A percentile compares a stretch with the other conserved stretches of the same genome.
Conservation (phyloP, 1,139 yeast genomes). For the Taphrina deformans region DNA sequence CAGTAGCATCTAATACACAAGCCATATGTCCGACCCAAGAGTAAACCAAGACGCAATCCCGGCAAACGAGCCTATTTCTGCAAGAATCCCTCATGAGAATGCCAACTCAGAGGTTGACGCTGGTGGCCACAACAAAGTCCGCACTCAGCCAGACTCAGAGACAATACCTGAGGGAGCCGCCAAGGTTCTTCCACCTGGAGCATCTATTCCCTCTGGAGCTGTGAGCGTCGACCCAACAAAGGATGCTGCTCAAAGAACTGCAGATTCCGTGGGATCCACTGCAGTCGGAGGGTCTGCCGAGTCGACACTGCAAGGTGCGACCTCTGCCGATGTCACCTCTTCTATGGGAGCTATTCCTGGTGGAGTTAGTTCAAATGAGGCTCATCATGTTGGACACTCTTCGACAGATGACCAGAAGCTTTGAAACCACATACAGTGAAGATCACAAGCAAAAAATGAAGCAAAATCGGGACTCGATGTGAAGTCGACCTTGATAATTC, state of each 20-base stretch:
- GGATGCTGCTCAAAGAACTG: conserved; percentile 17
- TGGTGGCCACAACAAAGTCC: conserved; percentile 20
- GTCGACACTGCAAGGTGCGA: conserved; percentile 22
- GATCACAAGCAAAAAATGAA: background rate
- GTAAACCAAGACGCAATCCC: background rate
- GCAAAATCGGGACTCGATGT: background rate
- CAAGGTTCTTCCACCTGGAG: conserved; percentile 10
- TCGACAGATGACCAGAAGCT: conserved; percentile 8
- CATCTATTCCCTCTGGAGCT: conserved; percentile 5
- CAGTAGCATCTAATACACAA: too few species aligned
- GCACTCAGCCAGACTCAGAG: conserved; percentile 14
- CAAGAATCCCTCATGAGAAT: conserved; percentile 14
- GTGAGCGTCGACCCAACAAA: background rate
- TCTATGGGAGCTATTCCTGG: conserved; percentile 18
- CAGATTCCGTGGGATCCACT: conserved; percentile 6
- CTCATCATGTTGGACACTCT: conserved; percentile 13
- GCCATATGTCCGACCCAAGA: conserved; percentile 7
- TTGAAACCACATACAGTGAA: background rate
- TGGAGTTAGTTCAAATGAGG: conserved; percentile 17
- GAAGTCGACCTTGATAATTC: background rate
- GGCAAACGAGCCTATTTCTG: conserved; percentile 8
- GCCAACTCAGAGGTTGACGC: background rate
- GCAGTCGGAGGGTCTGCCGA: conserved; percentile 17
- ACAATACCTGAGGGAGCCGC: background rate
- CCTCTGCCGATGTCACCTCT: conserved; percentile 6